Percentiles rank a stretch among this genome's conserved stretches.
Evolutionary conservation across 371 early-diverging fungal species (phyloP).

Genomic region (Mortierella sp.): DNA sequence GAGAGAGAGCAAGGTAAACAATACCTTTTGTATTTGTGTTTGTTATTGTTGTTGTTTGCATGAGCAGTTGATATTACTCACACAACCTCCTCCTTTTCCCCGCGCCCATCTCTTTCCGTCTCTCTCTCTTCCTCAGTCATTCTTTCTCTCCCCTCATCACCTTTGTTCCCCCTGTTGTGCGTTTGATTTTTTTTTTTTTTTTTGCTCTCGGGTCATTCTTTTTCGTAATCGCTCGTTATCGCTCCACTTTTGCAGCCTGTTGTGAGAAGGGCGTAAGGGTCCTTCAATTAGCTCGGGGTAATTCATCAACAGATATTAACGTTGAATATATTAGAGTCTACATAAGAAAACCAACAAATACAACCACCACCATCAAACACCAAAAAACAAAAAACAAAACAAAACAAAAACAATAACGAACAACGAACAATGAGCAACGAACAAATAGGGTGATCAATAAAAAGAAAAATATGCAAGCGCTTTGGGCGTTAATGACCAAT

Average conservation of each 20-base stretch:
- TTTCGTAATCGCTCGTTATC: neutral
- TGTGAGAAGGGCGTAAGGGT: neutral
- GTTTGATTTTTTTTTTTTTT: no score
- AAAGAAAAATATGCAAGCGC: no score
- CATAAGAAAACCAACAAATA: no score
- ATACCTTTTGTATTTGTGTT: neutral
- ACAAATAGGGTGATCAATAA: no score
- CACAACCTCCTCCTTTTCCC: neutral
- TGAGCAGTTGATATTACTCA: neutral
- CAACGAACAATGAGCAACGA: no score
- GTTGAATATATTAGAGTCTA: neutral
- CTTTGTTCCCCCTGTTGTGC: neutral
- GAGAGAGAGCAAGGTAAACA: neutral
- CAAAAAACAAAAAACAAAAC: no score
- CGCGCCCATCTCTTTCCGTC: neutral
- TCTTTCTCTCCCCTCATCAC: neutral
- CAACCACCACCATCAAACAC: no score
- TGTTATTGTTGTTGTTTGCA: neutral
- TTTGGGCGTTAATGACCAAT: no score
- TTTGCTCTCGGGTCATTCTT: slow-evolving; percentile 16
- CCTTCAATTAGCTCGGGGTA: neutral
- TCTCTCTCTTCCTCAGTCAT: neutral
- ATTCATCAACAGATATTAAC: neutral
- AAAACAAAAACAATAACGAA: no score
- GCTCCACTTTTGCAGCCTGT: no score